Conservation (phyloP, 73 alveolate genomes). For the Symbiodinium natans region DNA sequence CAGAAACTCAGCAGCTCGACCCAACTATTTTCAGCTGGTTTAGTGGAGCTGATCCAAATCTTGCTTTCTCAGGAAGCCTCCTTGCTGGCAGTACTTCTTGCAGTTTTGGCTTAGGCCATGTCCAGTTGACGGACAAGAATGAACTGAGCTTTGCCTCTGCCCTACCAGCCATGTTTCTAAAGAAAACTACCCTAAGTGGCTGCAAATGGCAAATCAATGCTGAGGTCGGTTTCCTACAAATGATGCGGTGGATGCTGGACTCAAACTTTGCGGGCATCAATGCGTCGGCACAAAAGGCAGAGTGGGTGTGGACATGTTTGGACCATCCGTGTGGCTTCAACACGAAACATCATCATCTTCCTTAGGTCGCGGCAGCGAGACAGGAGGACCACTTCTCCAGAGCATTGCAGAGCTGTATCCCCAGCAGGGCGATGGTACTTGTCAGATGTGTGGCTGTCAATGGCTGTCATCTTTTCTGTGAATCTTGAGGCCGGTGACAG, state of each 20-base stretch:
- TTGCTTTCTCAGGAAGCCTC: too few species aligned
- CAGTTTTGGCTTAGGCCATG: slow-evolving; percentile 20
- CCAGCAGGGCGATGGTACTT: too few species aligned
- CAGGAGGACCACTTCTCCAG: slow-evolving; percentile 18
- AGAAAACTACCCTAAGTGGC: too few species aligned
- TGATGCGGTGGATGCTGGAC: slow-evolving; percentile 94
- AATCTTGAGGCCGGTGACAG: too few species aligned
- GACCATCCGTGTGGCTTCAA: not conserved
- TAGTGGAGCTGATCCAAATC: too few species aligned
- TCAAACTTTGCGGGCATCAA: slow-evolving; percentile 82
- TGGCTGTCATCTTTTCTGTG: too few species aligned
- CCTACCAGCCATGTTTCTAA: not conserved
- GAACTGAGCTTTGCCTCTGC: slow-evolving; percentile 40
- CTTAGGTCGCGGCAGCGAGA: slow-evolving; percentile 12
- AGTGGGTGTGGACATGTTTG: not conserved
- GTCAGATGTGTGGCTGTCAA: too few species aligned
- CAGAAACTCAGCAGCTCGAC: slow-evolving; percentile 28
- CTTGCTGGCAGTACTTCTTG: too few species aligned
- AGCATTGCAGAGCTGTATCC: not conserved
- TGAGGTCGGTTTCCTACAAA: slow-evolving; percentile 57
- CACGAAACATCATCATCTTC: too few species aligned
- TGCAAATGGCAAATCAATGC: too few species aligned
- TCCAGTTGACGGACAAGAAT: slow-evolving; percentile 64
- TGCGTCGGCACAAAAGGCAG: slow-evolving; percentile 56
- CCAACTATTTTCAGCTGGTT: not conserved